A percentile compares a stretch with the other conserved stretches of the same genome.
phyloP scores from a whole-genome alignment of 164 flowering plant genomes.

The Stephania cephalantha region DNA sequence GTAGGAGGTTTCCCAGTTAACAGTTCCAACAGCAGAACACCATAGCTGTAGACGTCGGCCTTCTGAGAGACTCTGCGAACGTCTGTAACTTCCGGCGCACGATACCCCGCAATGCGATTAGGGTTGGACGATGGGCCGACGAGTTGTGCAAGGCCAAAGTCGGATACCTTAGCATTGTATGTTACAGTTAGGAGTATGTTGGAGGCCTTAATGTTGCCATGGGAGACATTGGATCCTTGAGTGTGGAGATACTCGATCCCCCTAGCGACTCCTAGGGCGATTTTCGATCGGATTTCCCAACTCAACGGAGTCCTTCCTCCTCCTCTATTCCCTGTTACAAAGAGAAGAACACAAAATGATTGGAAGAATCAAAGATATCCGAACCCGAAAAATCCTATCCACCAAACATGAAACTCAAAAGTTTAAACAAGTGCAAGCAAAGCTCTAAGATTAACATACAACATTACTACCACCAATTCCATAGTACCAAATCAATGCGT shows the following conservation, averaged over 20 bases:
- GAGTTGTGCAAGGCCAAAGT: constrained; percentile 64
- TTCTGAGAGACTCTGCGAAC: constrained; percentile 59
- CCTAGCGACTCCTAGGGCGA: constrained; percentile 78
- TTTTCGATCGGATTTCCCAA: constrained; percentile 69
- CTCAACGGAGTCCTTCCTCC: constrained; percentile 72
- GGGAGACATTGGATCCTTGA: constrained; percentile 46
- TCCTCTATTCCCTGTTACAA: constrained; percentile 54
- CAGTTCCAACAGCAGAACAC: constrained; percentile 69
- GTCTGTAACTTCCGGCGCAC: constrained; percentile 85
- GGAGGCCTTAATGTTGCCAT: constrained; percentile 86
- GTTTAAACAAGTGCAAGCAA: background rate
- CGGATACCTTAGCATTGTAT: constrained; percentile 64
- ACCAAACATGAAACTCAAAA: background rate
- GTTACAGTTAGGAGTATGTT: constrained; percentile 64
- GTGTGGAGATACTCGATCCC: constrained; percentile 65
- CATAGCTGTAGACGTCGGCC: constrained; percentile 84
- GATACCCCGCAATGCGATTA: constrained; percentile 64
- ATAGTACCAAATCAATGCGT: background rate
- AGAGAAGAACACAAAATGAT: background rate
- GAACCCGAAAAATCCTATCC: background rate
- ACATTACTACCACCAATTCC: background rate
- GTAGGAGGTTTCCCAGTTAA: constrained; percentile 79
- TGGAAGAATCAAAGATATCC: background rate
- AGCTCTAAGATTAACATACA: background rate
- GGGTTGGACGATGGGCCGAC: constrained; percentile 45